A percentile compares a stretch with the other conserved stretches of the same genome.
These are phyloP conservation scores for Vitis rupestris DNA, from an alignment of 164 flowering plant species.

Conservation along the genomic window DNA sequence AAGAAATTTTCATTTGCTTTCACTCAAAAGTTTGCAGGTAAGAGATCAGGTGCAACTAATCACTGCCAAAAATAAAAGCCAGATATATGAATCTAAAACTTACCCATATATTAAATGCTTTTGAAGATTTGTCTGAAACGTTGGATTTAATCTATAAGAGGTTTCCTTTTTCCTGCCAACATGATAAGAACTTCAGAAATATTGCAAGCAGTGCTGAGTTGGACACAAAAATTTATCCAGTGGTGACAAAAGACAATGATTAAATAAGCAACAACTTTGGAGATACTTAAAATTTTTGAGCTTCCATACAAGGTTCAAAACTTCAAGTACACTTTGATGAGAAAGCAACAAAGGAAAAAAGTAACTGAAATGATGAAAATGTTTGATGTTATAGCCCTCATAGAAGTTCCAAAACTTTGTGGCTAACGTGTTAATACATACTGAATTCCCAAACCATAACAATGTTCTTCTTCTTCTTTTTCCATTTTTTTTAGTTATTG, in stretches of 20 bases:
- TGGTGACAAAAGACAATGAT: neutral
- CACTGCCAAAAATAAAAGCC: neutral
- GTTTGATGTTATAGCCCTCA: too few species aligned
- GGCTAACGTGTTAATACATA: too few species aligned
- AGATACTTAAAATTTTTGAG: too few species aligned
- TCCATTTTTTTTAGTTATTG: too few species aligned
- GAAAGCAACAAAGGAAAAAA: too few species aligned
- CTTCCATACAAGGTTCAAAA: too few species aligned
- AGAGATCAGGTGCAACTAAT: neutral
- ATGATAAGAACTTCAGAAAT: constrained; percentile 3
- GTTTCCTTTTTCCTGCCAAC: constrained; percentile 70
- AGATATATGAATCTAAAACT: constrained; percentile 13
- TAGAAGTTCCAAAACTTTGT: too few species aligned
- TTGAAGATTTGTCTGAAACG: constrained; percentile 75
- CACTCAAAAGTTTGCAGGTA: neutral
- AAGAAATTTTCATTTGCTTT: too few species aligned
- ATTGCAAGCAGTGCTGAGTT: neutral
- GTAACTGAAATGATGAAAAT: too few species aligned
- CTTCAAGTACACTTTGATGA: too few species aligned
- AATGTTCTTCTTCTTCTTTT: too few species aligned
- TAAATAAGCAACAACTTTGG: neutral
- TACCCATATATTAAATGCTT: constrained; percentile 77
- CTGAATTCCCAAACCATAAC: neutral
- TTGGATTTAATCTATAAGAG: constrained; percentile 63
- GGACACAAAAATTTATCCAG: neutral